Evolutionary conservation across 2,329 filamentous ascomycete genomes (phyloP).

Genomic region (Phaeomoniella chlamydospora): DNA sequence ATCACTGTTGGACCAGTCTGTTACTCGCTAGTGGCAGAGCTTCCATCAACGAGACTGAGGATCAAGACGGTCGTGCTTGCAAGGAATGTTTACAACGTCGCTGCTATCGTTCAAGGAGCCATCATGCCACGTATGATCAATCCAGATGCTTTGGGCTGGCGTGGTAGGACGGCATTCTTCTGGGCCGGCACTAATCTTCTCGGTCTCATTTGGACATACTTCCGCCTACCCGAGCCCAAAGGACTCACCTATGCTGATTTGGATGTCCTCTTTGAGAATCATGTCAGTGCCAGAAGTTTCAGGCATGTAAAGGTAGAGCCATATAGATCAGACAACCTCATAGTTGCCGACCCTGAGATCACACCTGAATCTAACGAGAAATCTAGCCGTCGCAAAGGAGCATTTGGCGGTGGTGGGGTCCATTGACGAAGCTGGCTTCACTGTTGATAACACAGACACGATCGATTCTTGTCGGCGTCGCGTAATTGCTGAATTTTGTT

Average conservation of each 20-base stretch:
- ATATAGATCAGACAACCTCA: neutral
- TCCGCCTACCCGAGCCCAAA: constrained; percentile 13
- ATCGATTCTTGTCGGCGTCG: no score
- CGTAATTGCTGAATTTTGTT: no score
- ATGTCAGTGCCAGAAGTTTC: constrained; percentile 23
- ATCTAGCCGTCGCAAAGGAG: no score
- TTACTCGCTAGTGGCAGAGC: constrained; percentile 38
- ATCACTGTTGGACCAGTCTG: constrained; percentile 40
- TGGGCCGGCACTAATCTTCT: constrained; percentile 16
- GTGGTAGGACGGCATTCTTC: constrained; percentile 18
- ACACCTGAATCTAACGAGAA: no score
- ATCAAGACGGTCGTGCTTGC: constrained; percentile 41
- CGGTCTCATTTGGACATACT: constrained; percentile 15
- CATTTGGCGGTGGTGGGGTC: no score
- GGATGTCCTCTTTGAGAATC: constrained; percentile 12
- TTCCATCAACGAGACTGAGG: constrained; percentile 38
- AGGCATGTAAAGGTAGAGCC: constrained; percentile 18
- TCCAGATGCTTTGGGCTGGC: constrained; percentile 16
- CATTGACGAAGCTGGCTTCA: no score
- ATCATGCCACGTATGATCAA: constrained; percentile 18
- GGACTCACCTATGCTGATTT: constrained; percentile 8
- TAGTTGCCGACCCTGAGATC: no score
- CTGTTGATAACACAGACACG: no score
- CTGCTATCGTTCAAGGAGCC: constrained; percentile 31
- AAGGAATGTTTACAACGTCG: constrained; percentile 35